These are phyloP conservation scores for Paxillus rubicundulus DNA, from an alignment of 768 basidiomycete species.

Conservation along the genomic window DNA sequence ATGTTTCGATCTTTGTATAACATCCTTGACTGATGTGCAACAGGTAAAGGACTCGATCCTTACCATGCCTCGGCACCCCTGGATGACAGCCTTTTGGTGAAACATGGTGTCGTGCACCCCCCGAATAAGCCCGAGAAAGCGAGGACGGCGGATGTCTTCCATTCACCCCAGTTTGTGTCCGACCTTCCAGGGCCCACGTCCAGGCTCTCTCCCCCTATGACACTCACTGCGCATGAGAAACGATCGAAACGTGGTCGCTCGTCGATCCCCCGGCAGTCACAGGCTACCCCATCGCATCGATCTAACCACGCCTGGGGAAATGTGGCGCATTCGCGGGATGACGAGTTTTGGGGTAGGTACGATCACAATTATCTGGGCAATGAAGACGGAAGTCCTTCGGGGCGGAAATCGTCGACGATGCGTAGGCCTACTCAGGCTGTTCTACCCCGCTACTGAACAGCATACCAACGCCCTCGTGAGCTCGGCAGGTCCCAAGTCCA, in stretches of 20 bases:
- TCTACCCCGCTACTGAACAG: neutral
- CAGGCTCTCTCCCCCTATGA: neutral
- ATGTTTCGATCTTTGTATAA: neutral
- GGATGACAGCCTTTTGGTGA: constrained; percentile 1
- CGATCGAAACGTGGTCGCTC: neutral
- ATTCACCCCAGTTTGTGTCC: constrained; percentile 7
- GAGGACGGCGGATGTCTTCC: constrained; percentile 4
- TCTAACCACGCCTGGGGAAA: neutral
- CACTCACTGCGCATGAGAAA: neutral
- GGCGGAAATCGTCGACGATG: neutral
- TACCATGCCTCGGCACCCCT: neutral
- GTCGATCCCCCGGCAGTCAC: neutral
- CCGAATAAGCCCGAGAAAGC: constrained; percentile 10
- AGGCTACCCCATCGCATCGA: constrained; percentile 1
- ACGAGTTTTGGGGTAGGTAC: neutral
- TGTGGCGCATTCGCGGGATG: neutral
- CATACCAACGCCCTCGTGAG: too few species aligned
- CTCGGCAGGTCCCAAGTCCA: too few species aligned
- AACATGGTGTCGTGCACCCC: neutral
- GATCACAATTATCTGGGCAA: neutral
- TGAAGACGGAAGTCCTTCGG: neutral
- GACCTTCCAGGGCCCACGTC: neutral
- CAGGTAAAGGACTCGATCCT: constrained; percentile 2
- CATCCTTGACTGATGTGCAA: neutral
- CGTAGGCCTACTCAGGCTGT: neutral